Conservation (phyloP, 176 grass and related monocot species). For the Saccharum spontaneum region DNA sequence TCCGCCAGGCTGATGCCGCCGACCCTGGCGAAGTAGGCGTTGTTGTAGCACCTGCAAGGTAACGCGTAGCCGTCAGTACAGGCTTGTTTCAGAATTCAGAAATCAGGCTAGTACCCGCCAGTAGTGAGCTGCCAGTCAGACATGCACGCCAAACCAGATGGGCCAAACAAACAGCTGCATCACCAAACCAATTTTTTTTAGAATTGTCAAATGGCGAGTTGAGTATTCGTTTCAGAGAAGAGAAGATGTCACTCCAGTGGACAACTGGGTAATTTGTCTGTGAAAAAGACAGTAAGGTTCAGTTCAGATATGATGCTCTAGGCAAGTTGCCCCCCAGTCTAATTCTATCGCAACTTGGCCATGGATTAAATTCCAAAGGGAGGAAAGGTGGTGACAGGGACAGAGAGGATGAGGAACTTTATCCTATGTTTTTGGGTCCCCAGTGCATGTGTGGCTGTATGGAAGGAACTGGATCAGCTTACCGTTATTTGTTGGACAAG, state of each 20-base stretch:
- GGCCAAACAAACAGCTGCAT: neutral
- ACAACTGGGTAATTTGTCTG: conserved; percentile 15
- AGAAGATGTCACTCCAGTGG: neutral
- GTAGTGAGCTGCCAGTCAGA: neutral
- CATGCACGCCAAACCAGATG: conserved; percentile 2
- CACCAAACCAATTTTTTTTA: neutral
- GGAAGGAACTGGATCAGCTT: conserved; percentile 31
- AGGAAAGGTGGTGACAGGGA: conserved; percentile 35
- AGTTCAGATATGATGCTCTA: conserved; percentile 14
- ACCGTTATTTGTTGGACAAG: conserved; percentile 33
- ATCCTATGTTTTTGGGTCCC: conserved; percentile 38
- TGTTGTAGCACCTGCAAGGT: conserved; percentile 44
- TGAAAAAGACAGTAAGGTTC: neutral
- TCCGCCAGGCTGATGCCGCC: conserved; percentile 52
- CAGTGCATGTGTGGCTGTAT: conserved; percentile 35
- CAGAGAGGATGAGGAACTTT: neutral
- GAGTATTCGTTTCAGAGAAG: neutral
- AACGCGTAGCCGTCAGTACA: conserved; percentile 1
- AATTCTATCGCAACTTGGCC: conserved; percentile 21
- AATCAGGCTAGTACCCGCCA: neutral
- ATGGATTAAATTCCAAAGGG: conserved; percentile 39
- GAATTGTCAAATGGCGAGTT: conserved; percentile 12
- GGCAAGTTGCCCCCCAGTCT: conserved; percentile 36
- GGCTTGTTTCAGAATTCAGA: conserved; percentile 5
- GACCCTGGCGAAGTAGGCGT: conserved; percentile 54